These are phyloP conservation scores for Phytophthora fragariae DNA, from an alignment of 352 stramenopile genomes.

Conservation along the genomic window DNA sequence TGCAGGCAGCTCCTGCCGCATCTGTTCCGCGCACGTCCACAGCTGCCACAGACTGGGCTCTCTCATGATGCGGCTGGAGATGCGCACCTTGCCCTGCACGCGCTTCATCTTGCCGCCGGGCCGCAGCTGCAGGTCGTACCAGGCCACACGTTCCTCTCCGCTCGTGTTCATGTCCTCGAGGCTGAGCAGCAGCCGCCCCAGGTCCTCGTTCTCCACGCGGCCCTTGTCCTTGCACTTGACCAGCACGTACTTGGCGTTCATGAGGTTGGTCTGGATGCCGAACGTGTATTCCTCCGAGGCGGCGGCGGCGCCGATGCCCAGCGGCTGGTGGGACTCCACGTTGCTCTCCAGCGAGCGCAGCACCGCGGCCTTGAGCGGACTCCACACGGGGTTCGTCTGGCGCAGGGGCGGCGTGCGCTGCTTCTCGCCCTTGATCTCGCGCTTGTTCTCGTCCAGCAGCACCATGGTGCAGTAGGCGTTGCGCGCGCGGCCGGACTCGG, in stretches of 20 bases:
- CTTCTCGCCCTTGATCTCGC: slow-evolving; percentile 90
- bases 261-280: slow-evolving; percentile 79
- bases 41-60: slow-evolving; percentile 87
- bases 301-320: slow-evolving; percentile 84
- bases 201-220: slow-evolving; percentile 82
- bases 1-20: slow-evolving; percentile 75
- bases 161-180: slow-evolving; percentile 87
- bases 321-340: slow-evolving; percentile 84
- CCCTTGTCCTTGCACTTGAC: slow-evolving; percentile 92
- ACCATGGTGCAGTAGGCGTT: slow-evolving; percentile 89
- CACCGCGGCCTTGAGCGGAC: slow-evolving; percentile 81
- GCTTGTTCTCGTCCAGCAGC: slow-evolving; percentile 84
- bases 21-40: slow-evolving; percentile 86
- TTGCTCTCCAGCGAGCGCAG: slow-evolving; percentile 81
- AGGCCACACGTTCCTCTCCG: slow-evolving; percentile 82
- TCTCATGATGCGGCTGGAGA: slow-evolving; percentile 86
- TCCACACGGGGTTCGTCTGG: slow-evolving; percentile 78
- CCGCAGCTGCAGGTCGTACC: slow-evolving; percentile 87
- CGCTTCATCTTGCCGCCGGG: slow-evolving; percentile 87
- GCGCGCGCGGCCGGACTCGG: slow-evolving; percentile 59
- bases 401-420: slow-evolving; percentile 79
- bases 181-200: slow-evolving; percentile 80
- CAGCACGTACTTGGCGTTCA: slow-evolving; percentile 81
- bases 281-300: slow-evolving; percentile 90
- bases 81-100: slow-evolving; percentile 82